Evolutionary conservation across 2,329 filamentous ascomycete genomes (phyloP).

Genomic region (Alternaria triticina): DNA sequence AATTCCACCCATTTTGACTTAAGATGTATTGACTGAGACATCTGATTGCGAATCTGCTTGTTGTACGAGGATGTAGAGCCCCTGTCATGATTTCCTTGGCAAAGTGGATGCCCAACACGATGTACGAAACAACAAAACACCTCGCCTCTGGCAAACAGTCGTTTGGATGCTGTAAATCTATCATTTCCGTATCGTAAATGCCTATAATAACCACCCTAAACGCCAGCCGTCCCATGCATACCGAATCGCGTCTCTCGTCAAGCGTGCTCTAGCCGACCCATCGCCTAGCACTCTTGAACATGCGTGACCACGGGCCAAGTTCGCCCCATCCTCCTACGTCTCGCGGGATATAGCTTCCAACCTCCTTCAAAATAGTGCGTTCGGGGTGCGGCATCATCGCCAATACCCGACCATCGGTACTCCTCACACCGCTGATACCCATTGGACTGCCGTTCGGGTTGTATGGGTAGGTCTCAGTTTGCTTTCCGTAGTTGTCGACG

Average conservation of each 20-base stretch:
- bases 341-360: conserved; percentile 76
- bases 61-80: background rate
- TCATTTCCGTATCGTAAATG: conserved; percentile 7
- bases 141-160: background rate
- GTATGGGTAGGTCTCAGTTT: conserved; percentile 83
- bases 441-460: conserved; percentile 87
- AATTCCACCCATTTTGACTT: background rate
- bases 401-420: conserved; percentile 77
- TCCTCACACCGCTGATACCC: conserved; percentile 81
- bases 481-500: conserved; percentile 78
- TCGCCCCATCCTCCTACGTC: conserved; percentile 73
- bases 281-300: conserved; percentile 86
- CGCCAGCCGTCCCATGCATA: conserved; percentile 1
- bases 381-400: conserved; percentile 96
- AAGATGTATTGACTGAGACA: background rate
- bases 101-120: background rate
- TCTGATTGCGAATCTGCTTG: background rate
- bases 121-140: background rate
- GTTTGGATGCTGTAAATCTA: background rate
- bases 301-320: conserved; percentile 81
- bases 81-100: background rate
- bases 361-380: conserved; percentile 81
- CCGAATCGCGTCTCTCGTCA: background rate
- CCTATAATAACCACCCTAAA: background rate
- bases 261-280: conserved; percentile 72